Evolutionary conservation across 1,284 basidiomycete genomes (phyloP).

Genomic region (Cutaneotrichosporon arboriforme): DNA sequence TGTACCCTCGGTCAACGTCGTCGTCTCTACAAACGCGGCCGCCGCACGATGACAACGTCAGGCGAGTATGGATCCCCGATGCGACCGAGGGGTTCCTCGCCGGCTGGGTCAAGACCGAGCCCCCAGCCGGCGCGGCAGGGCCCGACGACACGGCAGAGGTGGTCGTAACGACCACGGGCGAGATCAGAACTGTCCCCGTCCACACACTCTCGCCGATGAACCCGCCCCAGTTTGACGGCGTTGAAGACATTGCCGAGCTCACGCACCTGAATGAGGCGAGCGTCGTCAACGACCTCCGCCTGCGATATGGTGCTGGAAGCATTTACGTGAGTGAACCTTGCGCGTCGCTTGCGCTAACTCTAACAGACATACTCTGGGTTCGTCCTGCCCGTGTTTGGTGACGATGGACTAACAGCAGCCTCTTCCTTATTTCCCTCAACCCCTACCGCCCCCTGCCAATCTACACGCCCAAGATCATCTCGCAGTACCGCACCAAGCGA

Average conservation of each 20-base stretch:
- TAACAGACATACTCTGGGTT: slow-evolving; percentile 47
- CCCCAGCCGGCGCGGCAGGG: slow-evolving; percentile 17
- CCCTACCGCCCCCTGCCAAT: slow-evolving; percentile 90
- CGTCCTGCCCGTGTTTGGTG: not conserved
- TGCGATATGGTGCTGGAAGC: slow-evolving; percentile 83
- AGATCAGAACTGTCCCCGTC: slow-evolving; percentile 59
- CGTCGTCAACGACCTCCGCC: slow-evolving; percentile 91
- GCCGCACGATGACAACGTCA: slow-evolving; percentile 15
- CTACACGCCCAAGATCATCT: slow-evolving; percentile 85
- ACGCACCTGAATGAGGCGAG: slow-evolving; percentile 98
- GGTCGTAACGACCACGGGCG: slow-evolving; percentile 39
- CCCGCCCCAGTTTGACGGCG: slow-evolving; percentile 95
- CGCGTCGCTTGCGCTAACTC: slow-evolving; percentile 2
- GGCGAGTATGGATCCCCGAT: slow-evolving; percentile 47
- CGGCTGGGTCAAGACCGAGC: slow-evolving; percentile 46
- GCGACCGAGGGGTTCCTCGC: slow-evolving; percentile 41
- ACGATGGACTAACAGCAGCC: slow-evolving; percentile 14
- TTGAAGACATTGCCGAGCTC: slow-evolving; percentile 96
- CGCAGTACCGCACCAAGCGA: slow-evolving; percentile 87
- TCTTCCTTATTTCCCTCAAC: slow-evolving; percentile 95
- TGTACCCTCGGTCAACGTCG: not conserved
- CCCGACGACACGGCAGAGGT: slow-evolving; percentile 39
- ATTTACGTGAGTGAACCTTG: slow-evolving; percentile 73
- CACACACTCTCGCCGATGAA: slow-evolving; percentile 90
- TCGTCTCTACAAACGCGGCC: not conserved